A percentile compares a stretch with the other conserved stretches of the same genome.
These are phyloP conservation scores for Brettanomyces bruxellensis DNA, from an alignment of 805 yeast species.

Conservation along the genomic window DNA sequence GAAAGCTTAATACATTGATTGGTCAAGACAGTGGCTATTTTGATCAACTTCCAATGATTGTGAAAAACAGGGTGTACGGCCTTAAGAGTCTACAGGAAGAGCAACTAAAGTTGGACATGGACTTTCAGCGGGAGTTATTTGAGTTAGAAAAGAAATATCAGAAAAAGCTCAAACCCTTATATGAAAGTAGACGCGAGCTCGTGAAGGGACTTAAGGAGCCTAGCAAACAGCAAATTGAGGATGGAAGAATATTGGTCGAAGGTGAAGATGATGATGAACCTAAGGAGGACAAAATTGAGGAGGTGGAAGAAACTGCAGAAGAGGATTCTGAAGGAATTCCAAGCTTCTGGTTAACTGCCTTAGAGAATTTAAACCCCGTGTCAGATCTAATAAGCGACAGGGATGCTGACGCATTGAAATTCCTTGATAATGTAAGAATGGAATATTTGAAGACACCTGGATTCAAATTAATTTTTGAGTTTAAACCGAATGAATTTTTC, in stretches of 20 bases:
- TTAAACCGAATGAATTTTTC: conserved; percentile 69
- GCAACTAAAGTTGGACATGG: conserved; percentile 78
- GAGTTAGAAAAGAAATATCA: conserved; percentile 78
- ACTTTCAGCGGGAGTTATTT: conserved; percentile 82
- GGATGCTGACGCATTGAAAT: conserved; percentile 74
- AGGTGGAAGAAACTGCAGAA: conserved; percentile 28
- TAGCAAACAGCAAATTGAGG: conserved; percentile 62
- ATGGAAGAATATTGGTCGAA: conserved; percentile 63
- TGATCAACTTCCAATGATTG: conserved; percentile 59
- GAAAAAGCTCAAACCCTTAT: conserved; percentile 65
- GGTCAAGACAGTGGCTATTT: conserved; percentile 87
- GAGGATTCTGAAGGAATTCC: conserved; percentile 67
- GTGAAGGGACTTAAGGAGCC: conserved; percentile 73
- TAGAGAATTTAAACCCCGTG: conserved; percentile 75
- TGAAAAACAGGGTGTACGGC: conserved; percentile 71
- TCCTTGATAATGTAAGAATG: conserved; percentile 62
- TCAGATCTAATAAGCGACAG: conserved; percentile 82
- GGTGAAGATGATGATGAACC: conserved; percentile 33
- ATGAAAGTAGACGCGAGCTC: conserved; percentile 61
- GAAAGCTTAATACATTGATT: conserved; percentile 72
- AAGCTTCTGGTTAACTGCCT: conserved; percentile 92
- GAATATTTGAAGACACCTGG: conserved; percentile 82
- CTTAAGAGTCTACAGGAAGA: conserved; percentile 73
- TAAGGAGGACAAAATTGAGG: conserved; percentile 30
- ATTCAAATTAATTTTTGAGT: conserved; percentile 77